Percentiles rank a stretch among this genome's conserved stretches.
phyloP scores from a whole-genome alignment of 2,329 filamentous ascomycete species.

The Colletotrichum trifolii region DNA sequence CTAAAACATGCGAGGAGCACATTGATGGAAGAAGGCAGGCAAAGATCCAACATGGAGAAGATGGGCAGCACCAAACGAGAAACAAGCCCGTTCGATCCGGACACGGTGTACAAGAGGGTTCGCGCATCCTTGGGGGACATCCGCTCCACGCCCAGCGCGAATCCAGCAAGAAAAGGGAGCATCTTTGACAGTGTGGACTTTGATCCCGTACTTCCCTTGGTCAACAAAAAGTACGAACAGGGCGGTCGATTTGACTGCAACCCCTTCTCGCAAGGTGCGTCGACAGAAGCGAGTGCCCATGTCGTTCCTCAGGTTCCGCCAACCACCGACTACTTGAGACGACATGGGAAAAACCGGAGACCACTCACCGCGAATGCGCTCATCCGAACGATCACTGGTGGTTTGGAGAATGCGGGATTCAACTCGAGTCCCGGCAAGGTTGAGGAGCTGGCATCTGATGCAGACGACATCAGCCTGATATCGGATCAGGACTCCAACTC shows the following conservation, averaged over 20 bases:
- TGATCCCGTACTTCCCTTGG: slow-evolving; percentile 61
- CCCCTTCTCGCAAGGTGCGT: slow-evolving; percentile 43
- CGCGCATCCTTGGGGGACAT: slow-evolving; percentile 55
- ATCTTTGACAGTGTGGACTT: slow-evolving; percentile 67
- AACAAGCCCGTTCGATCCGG: slow-evolving; percentile 67
- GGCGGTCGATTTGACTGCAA: slow-evolving; percentile 65
- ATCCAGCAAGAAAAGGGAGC: slow-evolving; percentile 52
- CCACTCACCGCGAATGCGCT: slow-evolving; percentile 45
- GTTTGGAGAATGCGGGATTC: slow-evolving; percentile 47
- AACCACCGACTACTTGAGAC: slow-evolving; percentile 60
- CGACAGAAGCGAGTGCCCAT: slow-evolving; percentile 44
- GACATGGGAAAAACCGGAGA: slow-evolving; percentile 54
- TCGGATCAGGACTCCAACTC: slow-evolving; percentile 67
- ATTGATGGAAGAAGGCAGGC: slow-evolving; percentile 55
- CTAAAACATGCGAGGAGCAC: slow-evolving; percentile 68
- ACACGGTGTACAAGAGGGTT: slow-evolving; percentile 69
- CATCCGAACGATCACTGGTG: slow-evolving; percentile 50
- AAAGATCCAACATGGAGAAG: slow-evolving; percentile 39
- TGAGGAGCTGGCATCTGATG: slow-evolving; percentile 55
- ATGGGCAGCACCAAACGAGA: slow-evolving; percentile 56
- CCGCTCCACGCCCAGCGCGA: slow-evolving; percentile 38
- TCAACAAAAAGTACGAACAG: slow-evolving; percentile 69
- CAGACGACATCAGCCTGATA: slow-evolving; percentile 61
- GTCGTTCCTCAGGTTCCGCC: slow-evolving; percentile 50
- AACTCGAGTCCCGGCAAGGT: slow-evolving; percentile 52